Evolutionary conservation across 2,329 filamentous ascomycete genomes (phyloP), one percentile per base, ranked within the genome.

Genomic region (Ophiostoma himal-ulmi): DNA sequence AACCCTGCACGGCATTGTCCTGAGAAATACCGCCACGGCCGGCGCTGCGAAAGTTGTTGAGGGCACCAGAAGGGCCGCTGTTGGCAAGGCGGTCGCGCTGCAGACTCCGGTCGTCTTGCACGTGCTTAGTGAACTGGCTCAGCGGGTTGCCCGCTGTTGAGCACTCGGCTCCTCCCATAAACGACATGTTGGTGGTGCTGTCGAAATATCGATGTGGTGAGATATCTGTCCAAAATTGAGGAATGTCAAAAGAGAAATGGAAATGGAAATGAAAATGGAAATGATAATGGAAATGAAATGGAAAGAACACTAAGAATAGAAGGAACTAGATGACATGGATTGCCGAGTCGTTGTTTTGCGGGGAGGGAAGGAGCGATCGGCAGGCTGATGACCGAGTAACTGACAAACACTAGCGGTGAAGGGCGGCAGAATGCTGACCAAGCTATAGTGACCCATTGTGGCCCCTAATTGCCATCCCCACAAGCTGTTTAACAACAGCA

Each of bases 101-200:
- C 71, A 98, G 83, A 71, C 92, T 95, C 82, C 94, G 96, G 83
- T 99, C 95, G 85, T 96, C 93, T 78, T 96, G 92, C 71, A 95
- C 92, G 80, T 97, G 94, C 81, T 99, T 99, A 74, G 94, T 93
- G 80, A 99, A 96, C 84, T 98, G 95, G 78, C 92, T 94, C 77
- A 99, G 89, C 71, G 96, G 95, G 81, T 99, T 99, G 77, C 91
- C 93, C 74, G 92, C 93, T 73, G 95, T 96, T 70, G 94, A 98
- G 85, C 95, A 99, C 83, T 98, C 95, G 76, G 94, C 91, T 76
- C 94, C 94, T 81, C 93, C 92, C 77, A 98, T 86, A 80, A 99
- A 98, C 70, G 94, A 97, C 94, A 99, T 98, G 54, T 48, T 44
- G 64, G n/a, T 17, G 37, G 20, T 2, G 34, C 11, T 37, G 34